Conservation (phyloP, 2,329 filamentous ascomycete genomes). For the Hypoxylon sp. region DNA sequence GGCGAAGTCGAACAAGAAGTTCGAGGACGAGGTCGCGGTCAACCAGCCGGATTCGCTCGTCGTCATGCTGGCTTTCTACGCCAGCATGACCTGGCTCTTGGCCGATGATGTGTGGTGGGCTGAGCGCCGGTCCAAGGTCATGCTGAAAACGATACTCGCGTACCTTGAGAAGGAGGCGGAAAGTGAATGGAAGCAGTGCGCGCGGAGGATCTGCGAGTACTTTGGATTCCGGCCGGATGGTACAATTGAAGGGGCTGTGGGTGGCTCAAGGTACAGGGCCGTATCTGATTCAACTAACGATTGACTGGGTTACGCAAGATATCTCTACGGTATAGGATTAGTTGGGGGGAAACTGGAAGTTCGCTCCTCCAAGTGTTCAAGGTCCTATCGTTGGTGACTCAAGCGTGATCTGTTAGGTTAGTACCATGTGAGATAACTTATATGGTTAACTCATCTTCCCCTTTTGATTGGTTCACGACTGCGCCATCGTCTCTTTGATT, state of each 20-base stretch:
- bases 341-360: too few species aligned
- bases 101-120: slow-evolving; percentile 22
- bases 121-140: slow-evolving; percentile 14
- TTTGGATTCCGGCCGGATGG: slow-evolving; percentile 6
- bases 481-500: too few species aligned
- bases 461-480: too few species aligned
- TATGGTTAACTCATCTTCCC: too few species aligned
- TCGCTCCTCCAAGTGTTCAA: too few species aligned
- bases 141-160: background rate
- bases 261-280: background rate
- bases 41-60: slow-evolving; percentile 9
- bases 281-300: background rate
- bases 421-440: too few species aligned
- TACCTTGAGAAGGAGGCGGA: slow-evolving; percentile 6
- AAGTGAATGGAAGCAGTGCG: slow-evolving; percentile 2
- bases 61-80: slow-evolving; percentile 28
- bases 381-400: too few species aligned
- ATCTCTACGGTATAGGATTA: too few species aligned
- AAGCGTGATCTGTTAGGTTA: too few species aligned
- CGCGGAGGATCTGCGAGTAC: background rate
- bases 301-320: background rate
- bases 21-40: slow-evolving; percentile 19
- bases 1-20: slow-evolving; percentile 14
- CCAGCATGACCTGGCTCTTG: slow-evolving; percentile 10
- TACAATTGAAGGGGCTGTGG: background rate